Conservation (phyloP, 2,329 filamentous ascomycete species). For the Claviceps arundinis region DNA sequence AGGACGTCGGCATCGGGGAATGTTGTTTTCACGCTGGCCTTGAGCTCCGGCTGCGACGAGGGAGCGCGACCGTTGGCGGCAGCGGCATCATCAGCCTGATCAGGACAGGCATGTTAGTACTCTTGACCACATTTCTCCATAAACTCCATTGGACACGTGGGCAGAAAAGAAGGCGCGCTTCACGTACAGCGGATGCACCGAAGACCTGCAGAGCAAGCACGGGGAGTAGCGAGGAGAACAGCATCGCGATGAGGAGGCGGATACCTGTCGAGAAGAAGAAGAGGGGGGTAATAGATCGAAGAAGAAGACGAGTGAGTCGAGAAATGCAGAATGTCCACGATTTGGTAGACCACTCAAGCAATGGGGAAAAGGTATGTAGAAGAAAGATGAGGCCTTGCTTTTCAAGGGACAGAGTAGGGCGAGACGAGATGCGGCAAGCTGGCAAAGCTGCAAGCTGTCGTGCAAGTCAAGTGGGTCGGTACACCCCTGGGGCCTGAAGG, state of each 20-base stretch:
- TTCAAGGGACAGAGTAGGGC: too few species aligned
- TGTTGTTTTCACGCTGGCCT: constrained; percentile 48
- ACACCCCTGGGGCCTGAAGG: too few species aligned
- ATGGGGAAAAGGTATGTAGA: too few species aligned
- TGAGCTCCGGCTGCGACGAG: constrained; percentile 4
- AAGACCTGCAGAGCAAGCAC: constrained; percentile 6
- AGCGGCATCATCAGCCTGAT: constrained; percentile 6
- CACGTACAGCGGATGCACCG: constrained; percentile 5
- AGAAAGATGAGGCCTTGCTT: too few species aligned
- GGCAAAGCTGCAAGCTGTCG: too few species aligned
- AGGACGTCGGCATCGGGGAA: constrained; percentile 69
- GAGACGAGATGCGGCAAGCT: too few species aligned
- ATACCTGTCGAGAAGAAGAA: background rate
- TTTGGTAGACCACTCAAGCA: too few species aligned
- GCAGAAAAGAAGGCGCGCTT: background rate
- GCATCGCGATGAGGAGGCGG: background rate
- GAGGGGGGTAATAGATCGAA: background rate
- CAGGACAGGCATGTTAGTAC: background rate
- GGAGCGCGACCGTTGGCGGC: constrained; percentile 1
- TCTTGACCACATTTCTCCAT: background rate
- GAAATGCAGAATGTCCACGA: background rate
- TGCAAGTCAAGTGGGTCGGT: too few species aligned
- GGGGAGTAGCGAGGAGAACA: constrained; percentile 6
- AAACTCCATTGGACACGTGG: background rate
- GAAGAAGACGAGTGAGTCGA: background rate